Base-by-base conservation (phyloP, 2,329 filamentous ascomycete genomes). In the Neurospora sp. region DNA sequence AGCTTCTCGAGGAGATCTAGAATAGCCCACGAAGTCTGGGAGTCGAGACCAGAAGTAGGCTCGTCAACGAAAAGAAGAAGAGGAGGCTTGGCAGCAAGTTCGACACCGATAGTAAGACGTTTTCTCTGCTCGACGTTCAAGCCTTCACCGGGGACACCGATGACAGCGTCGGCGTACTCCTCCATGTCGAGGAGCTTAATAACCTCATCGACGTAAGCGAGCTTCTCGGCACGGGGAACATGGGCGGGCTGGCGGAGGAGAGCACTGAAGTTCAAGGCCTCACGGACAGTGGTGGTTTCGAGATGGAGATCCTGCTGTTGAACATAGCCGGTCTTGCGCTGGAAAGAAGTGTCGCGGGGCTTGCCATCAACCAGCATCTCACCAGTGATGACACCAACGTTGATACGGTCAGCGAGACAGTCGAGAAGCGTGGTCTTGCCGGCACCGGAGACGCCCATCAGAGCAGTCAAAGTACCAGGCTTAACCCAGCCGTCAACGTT, bases 401-500 rank as follows among this genome's bases (percentile, higher is more conserved):
- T 93, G 11, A 91, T 91, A 78, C 94, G 90, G 71, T 91, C 92
- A 66, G 94, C 94, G 73, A 97, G 84, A 41, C 92, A 92, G 80
- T 97, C 92, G 39, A 97, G 82, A 37, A 97, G 86, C 0, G 94
- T 97, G 0, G 94, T 97, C 80, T 97, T 97, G 70, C 94, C 94
- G n/a, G 94, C 94, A 74, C 94, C 93, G 39, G 91, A 93, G 8
- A 94, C 92, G 81, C 93, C 92, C 93, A 97, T 97, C 3, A 97
- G 84, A 46, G 92, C 93, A 12, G 93, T 97, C 69, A 97, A 80
- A 17, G 92, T 97, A 71, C 94, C 94, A 3, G 94, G 94, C 80
- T 96, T 96, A 71, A 97, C 93, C 92, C 92, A 97, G 41, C 94
- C 94, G 77, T 96, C 91, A 12, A 97, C 92, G 72, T 96, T 84